Evolutionary conservation across 208 protist genomes (phyloP), one percentile per base, ranked within the genome.

Genomic region (Endotrypanum monterogeii): DNA sequence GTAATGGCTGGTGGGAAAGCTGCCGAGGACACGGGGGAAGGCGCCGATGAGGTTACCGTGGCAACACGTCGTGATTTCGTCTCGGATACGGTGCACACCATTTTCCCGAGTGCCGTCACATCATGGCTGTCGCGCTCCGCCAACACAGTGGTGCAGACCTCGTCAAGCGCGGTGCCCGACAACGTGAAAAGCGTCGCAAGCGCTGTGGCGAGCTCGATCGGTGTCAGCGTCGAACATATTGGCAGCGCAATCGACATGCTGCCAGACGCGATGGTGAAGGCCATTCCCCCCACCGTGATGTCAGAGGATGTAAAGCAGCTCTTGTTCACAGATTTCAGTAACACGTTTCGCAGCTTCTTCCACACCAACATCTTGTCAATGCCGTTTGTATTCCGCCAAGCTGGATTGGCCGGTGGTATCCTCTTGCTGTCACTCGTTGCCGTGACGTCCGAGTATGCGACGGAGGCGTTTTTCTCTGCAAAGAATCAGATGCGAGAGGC

Each of bases 341-440:
- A 87, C 82, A 85, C 82, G 39, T 77, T 89, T 65, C 77, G 84
- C 46, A 79, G 74, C 65, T 88, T 88, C 71, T 88, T 85, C 44
- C 84, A 85, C 80, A 88, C 84, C 18, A 88, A 91, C 67, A 76
- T 88, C 14, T 67, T 88, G 11, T 84, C 83, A 4, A 88, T 88
- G 71, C 86, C 86, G 14, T 91, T 85, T 28, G 71, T 91, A 12
- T 80, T 91, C 32, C 61, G 82, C n/a, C 74, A 86, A 72, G 82
- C 86, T 5, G 86, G 83, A 3, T 74, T 87, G 20, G 54, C 83
- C 30, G 84, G 81, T 48, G 86, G 83, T 72, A 72, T 91, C n/a
- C 16, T 87, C n/a, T 78, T 91, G 25, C 66, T 85, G 44, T 62
- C 76, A 3, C 75, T 84, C 44, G 82, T 88, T 28, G 72, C 86